Base-by-base conservation (phyloP, 768 basidiomycete species). In the Suillus cothurnatus region DNA sequence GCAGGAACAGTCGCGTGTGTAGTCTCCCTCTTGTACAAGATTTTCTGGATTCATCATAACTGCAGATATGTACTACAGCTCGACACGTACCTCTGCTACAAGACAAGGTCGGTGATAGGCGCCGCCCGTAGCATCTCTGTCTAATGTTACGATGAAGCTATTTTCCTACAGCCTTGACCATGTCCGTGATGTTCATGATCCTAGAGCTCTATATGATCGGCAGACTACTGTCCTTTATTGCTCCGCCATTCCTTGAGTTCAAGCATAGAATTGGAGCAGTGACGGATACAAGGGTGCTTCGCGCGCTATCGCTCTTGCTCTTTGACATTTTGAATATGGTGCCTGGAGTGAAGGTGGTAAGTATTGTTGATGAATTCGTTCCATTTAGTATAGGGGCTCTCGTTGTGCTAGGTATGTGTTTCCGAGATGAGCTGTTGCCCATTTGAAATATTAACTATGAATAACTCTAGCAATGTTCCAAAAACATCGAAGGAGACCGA, bases 241-340 rank as follows among this genome's bases (percentile, higher is more conserved):
- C 78, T 61, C 67, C 67, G 31, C 49, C 58, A 55, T 71, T 73
- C 68, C 68, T 71, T 52, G 64, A 43, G 31, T 31, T 60, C 36
- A 61, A 63, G 63, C 69, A 66, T 64, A 61, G 68, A 65, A 41
- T 68, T 62, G 61, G 64, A 60, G 67, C 62, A 62, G 39, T 79
- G 8, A 64, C 64, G 47, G 80, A 80, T 66, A 64, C 74, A 23
- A 69, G 75, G 23, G 68, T 81, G 28, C 65, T 75, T 21, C 73
- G 78, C 55, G 75, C 77, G 4, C 21, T 76, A n/a, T 78, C 81
- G 39, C 76, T 85, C n/a, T 55, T 85, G 34, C 50, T 82, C 11
- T 72, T 84, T 2, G 82, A 85, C 43, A 62, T 82, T 19, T 63
- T 82, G n/a, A 79, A 77, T 2, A 62, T 82, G 41, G 79, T 78